Evolutionary conservation across 129 eudicot genomes (phyloP), one percentile per base, ranked within the genome.

Genomic region (Flaveria robusta): DNA sequence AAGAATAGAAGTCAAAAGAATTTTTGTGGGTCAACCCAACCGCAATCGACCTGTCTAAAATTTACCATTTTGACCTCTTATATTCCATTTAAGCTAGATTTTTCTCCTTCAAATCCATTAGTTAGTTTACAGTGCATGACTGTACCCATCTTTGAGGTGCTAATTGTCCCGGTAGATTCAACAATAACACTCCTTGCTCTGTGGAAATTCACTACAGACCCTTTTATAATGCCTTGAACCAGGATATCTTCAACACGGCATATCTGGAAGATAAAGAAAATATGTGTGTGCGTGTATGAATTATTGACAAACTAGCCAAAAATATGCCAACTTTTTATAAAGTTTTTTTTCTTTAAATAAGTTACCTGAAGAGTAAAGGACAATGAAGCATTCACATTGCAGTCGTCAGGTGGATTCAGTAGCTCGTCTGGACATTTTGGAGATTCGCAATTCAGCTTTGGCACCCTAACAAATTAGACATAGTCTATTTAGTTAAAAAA

Each of bases 191-290:
- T 89, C 72, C 94, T 87, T 69, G 99, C 96, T 81, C 96, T 85
- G 54, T 94, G 99, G 63, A 94, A 85, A 83, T 89, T 94, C 73
- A 94, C 96, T 74, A 94, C 87, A 19, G 99, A 91, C 58, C 99
- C 99, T 89, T 85, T 80, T 60, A 94, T 77, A 45, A 89, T 79
- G 37, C 99, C 99, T 80, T 91, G 92, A 80, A 94, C 96, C 60
- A 86, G 82, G 79, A 94, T 86, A 85, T 94, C 99, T 86, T 94
- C 99, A 87, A 94, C 99, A 78, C 99, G 89, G 68, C 99, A 94
- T 39, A 94, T 84, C 99, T 94, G 88, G 66, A 74, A 62, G 78
- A 50, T 47, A 68, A 49, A 66, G 1, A 19, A 18, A n/a, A n/a
- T n/a, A n/a, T n/a, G n/a, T 55, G 20, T 51, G 18, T 16, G n/a